These are phyloP conservation scores for Agroathelia rolfsii DNA, from an alignment of 1,284 basidiomycete species.

Conservation along the genomic window DNA sequence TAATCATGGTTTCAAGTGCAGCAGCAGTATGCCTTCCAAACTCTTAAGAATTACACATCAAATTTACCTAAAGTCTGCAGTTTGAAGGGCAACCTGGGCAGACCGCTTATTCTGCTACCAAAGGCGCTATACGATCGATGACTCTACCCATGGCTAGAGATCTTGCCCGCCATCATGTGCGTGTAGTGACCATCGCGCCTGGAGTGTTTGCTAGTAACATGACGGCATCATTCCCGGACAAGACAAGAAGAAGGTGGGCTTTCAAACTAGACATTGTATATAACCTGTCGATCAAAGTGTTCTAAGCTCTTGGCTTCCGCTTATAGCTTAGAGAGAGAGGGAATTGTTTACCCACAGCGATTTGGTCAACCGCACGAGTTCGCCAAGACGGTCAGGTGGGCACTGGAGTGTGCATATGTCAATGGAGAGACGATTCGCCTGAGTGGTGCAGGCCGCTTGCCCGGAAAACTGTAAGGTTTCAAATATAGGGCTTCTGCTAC, in stretches of 20 bases:
- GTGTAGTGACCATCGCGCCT: slow-evolving; percentile 44
- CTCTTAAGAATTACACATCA: neutral
- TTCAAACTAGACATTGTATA: no score
- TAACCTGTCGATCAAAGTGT: no score
- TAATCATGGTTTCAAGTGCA: slow-evolving; percentile 43
- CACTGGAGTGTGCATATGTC: slow-evolving; percentile 40
- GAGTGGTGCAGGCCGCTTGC: slow-evolving; percentile 30
- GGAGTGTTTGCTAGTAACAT: slow-evolving; percentile 39
- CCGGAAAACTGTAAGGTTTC: slow-evolving; percentile 29
- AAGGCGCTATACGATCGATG: slow-evolving; percentile 45
- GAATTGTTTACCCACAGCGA: slow-evolving; percentile 32
- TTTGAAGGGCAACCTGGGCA: slow-evolving; percentile 42
- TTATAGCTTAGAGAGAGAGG: slow-evolving; percentile 27
- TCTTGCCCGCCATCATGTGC: slow-evolving; percentile 37
- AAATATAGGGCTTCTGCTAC: no score
- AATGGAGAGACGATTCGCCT: slow-evolving; percentile 49
- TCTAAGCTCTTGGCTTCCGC: no score
- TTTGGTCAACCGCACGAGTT: slow-evolving; percentile 40
- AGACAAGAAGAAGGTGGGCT: slow-evolving; percentile 26
- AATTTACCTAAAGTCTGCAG: slow-evolving; percentile 15
- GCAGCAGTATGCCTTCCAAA: slow-evolving; percentile 34
- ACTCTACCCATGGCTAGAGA: slow-evolving; percentile 46
- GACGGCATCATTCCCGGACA: slow-evolving; percentile 29
- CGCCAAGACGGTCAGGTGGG: slow-evolving; percentile 40
- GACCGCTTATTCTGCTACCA: slow-evolving; percentile 41